Evolutionary conservation across 2,329 filamentous ascomycete genomes (phyloP), one percentile per base, ranked within the genome.

Genomic region (Penicillium sp.): DNA sequence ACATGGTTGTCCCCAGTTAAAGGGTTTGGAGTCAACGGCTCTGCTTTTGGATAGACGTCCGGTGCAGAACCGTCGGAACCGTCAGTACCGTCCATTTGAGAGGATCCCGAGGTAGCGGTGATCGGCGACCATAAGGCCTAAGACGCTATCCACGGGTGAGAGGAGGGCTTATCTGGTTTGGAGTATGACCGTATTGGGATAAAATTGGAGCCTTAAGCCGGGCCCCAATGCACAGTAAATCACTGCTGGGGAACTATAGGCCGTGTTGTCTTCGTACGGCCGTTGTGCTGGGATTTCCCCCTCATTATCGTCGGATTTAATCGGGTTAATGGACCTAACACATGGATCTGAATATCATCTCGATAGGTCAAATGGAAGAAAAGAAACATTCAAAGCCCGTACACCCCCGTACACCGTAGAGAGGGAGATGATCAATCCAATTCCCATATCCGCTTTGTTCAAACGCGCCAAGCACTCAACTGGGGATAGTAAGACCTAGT

Each of bases 381-480:
- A 45, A 29, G 44, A 39, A 35, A 17, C 5, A 15, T 31, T 61
- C 54, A 61, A 49, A 39, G 19, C 17, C 21, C 8, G 27, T 35
- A 48, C 15, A 44, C 41, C 23, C 17, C 21, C 8, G 27, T 35
- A 48, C 15, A 44, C 41, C 23, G 41, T 27, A 27, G 21, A 17
- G 39, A 42, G 19, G 12, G 44, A 56, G 62, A 53, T 62, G 62
- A 66, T 65, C 61, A 47, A 55, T 64, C 62, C 9, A 60, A 42
- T 65, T 42, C 33, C 39, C 10, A 53, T 49, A 25, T 49, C 33
- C 10, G 25, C 57, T 52, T 59, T 50, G 53, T 49, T 39, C 13
- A 21, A 23, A 59, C 65, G 64, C 61, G 62, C 65, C 65, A 63
- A 66, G 61, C 45, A 21, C 60, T 56, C 21, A 31, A 61, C 56